Percentiles rank a stretch among this genome's conserved stretches.
These are phyloP conservation scores for Ogataea siamensis DNA, from an alignment of 805 yeast genomes.

Conservation along the genomic window DNA sequence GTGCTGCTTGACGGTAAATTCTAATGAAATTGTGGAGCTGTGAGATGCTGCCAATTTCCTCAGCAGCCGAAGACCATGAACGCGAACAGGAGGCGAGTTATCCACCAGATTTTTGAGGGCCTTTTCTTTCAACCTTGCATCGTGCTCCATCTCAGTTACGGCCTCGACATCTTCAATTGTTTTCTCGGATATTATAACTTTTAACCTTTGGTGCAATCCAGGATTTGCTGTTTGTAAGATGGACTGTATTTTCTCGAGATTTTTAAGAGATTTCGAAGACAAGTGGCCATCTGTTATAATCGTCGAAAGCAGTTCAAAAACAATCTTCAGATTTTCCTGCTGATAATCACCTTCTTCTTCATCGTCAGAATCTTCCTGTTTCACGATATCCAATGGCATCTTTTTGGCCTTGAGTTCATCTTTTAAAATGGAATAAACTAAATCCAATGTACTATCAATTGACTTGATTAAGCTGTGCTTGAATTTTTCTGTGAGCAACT, in stretches of 20 bases:
- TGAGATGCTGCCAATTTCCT: constrained; percentile 47
- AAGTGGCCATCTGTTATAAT: constrained; percentile 23
- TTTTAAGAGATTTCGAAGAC: constrained; percentile 10
- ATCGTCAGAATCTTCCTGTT: constrained; percentile 33
- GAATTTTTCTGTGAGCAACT: constrained; percentile 54
- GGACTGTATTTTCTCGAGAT: constrained; percentile 17
- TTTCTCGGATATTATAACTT: constrained; percentile 4
- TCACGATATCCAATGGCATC: constrained; percentile 5
- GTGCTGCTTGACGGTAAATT: constrained; percentile 60
- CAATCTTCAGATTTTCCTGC: constrained; percentile 34
- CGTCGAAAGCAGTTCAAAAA: constrained; percentile 39
- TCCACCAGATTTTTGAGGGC: constrained; percentile 73
- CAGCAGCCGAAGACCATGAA: constrained; percentile 73
- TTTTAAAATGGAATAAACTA: constrained; percentile 44
- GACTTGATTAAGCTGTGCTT: constrained; percentile 54
- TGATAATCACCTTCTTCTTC: constrained; percentile 40
- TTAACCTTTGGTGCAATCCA: constrained; percentile 4
- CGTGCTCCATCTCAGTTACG: constrained; percentile 28
- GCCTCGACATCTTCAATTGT: not conserved
- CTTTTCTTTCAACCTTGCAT: constrained; percentile 44
- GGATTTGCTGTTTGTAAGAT: constrained; percentile 5
- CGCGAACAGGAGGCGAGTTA: constrained; percentile 78
- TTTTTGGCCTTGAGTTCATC: not conserved
- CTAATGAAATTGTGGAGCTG: constrained; percentile 47
- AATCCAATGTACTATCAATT: constrained; percentile 54